phyloP scores from a whole-genome alignment of 805 yeast genomes.

The Ascoidea rubescens region DNA sequence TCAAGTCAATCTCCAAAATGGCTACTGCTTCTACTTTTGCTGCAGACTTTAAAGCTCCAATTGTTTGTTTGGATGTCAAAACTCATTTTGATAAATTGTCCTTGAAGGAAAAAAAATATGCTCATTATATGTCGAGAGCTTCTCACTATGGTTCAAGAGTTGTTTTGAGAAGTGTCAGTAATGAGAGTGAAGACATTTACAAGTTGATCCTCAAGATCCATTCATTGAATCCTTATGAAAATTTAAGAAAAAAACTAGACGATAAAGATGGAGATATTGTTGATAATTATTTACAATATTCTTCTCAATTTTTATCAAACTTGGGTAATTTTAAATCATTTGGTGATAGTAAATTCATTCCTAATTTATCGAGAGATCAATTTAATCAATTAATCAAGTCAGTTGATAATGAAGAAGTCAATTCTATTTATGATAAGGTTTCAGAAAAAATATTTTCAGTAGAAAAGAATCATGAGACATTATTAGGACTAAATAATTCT shows the following conservation, averaged over 20 bases:
- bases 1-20: too few species aligned
- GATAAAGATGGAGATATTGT: conserved; percentile 22
- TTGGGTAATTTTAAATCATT: conserved; percentile 75
- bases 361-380: conserved; percentile 34
- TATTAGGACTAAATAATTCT: conserved; percentile 71
- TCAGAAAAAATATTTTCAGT: conserved; percentile 35
- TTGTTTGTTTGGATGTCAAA: conserved; percentile 55
- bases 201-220: conserved; percentile 57
- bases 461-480: conserved; percentile 26
- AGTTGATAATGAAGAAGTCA: conserved; percentile 22
- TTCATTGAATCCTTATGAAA: conserved; percentile 31
- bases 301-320: conserved; percentile 61
- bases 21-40: conserved; percentile 14
- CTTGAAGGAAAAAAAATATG: conserved; percentile 48
- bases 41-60: conserved; percentile 57
- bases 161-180: conserved; percentile 68
- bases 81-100: conserved; percentile 55
- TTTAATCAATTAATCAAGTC: conserved; percentile 35
- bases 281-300: conserved; percentile 48
- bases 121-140: conserved; percentile 75
- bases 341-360: conserved; percentile 81
- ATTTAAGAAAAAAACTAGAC: conserved; percentile 19
- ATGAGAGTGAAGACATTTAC: conserved; percentile 64
- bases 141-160: conserved; percentile 75
- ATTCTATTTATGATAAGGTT: conserved; percentile 25